Base-by-base conservation (phyloP, 192 early-diverging fungal genomes). In the Tieghemiomyces parasiticus region DNA sequence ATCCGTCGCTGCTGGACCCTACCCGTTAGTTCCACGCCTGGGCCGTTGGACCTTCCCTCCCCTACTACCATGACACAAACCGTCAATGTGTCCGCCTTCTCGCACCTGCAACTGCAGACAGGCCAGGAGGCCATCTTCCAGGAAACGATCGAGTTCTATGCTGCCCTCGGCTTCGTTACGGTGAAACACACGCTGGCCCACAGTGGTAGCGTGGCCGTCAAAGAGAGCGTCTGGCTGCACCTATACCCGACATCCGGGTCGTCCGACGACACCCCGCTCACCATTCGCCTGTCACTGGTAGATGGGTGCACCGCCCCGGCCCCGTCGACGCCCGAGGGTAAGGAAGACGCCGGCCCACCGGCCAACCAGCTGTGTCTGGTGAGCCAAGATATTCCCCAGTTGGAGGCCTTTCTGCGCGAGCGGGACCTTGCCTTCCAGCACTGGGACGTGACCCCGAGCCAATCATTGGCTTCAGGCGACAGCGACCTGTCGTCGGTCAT, bases 101-200 rank as follows among this genome's bases (percentile, higher is more conserved):
- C 70, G 31, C 70, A 72, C 51, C 61, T 76, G 50, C 65, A 62
- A 0, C 61, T 76, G 20, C 68, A 66, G 34, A 66, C 74, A 19
- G 61, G 56, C 42, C 47, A 46, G 45, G 35, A 59, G 29, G 59
- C 62, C 16, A 45, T 61, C 47, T 70, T 68, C 28, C 52, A 73
- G 25, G 61, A 66, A 30, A 67, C 75, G 0, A 55, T 81, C 14
- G 59, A 60, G 10, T 84, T 84, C 62, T 87, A 87, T 63, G 47
- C 60, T 19, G 52, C 64, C 28, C 66, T 87, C 35, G 84, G 84
- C 10, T 80, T 84, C 53, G 66, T 64, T 48, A 69, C 68, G 1
- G 69, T 85, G 45, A 67, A 69, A 38, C 60, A 66, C 28, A 61
- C 78, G 19, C 50, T 68, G 46, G 64, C 63, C 2, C 63, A 66